These are phyloP conservation scores for Fusarium sp. DNA, from an alignment of 2,329 filamentous ascomycete species.

Conservation along the genomic window DNA sequence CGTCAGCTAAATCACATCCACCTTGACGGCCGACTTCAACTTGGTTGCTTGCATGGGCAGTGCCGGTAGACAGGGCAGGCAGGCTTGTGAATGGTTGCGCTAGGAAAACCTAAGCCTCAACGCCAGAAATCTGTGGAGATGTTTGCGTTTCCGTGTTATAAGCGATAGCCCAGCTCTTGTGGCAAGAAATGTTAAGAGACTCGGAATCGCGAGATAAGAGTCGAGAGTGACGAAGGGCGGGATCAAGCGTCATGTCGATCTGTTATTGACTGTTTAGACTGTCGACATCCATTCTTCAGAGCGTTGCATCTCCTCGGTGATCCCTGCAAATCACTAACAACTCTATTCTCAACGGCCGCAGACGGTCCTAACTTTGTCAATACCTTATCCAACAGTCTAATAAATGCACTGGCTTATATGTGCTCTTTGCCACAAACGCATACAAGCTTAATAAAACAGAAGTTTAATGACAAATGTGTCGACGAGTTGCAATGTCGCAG, in stretches of 20 bases:
- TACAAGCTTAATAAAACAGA: conserved; percentile 11
- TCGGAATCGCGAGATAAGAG: conserved; percentile 2
- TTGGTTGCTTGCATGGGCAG: conserved; percentile 24
- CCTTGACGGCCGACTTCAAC: conserved; percentile 6
- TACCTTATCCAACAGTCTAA: conserved; percentile 24
- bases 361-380: conserved; percentile 29
- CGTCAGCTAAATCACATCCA: conserved; percentile 35
- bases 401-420: conserved; percentile 16
- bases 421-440: background rate
- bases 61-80: background rate
- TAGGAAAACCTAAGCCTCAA: conserved; percentile 24
- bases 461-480: background rate
- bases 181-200: background rate
- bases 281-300: background rate
- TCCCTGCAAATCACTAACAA: conserved; percentile 16
- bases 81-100: conserved; percentile 25
- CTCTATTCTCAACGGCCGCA: conserved; percentile 21
- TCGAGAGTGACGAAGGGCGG: background rate
- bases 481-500: background rate
- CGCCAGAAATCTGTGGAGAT: conserved; percentile 18
- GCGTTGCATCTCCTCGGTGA: background rate
- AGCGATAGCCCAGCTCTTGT: conserved; percentile 12
- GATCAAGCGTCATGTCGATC: conserved; percentile 2
- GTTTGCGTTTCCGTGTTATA: conserved; percentile 41
- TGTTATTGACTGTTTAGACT: background rate